These are phyloP conservation scores for Caryopteris hybrid DNA, from an alignment of 305 asterid species.

Conservation along the genomic window DNA sequence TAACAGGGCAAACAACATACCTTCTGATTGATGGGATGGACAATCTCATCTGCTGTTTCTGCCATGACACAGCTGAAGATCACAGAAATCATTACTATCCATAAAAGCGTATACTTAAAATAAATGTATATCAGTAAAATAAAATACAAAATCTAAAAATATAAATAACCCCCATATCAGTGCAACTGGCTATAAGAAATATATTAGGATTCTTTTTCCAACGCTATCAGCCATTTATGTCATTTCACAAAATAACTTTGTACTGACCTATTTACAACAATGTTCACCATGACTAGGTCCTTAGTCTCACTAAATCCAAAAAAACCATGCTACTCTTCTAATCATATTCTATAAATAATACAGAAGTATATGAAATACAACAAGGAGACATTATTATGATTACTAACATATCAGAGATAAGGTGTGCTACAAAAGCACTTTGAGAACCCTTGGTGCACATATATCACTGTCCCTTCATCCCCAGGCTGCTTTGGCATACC, in stretches of 20 bases:
- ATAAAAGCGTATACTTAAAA: not conserved
- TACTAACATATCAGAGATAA: not conserved
- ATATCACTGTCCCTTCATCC: no score
- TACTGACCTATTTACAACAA: no score
- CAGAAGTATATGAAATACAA: not conserved
- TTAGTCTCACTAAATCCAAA: not conserved
- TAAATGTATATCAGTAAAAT: no score
- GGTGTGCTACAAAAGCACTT: not conserved
- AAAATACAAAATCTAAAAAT: no score
- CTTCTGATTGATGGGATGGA: not conserved
- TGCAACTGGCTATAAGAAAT: not conserved
- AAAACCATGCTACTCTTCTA: not conserved
- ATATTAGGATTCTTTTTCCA: not conserved
- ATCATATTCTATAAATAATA: not conserved
- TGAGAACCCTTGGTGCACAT: not conserved
- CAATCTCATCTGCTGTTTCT: not conserved
- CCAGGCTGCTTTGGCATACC: not conserved
- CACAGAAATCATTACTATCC: not conserved
- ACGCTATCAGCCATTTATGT: not conserved
- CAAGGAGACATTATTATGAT: not conserved
- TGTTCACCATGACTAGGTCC: no score
- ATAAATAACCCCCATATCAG: not conserved
- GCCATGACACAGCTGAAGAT: not conserved
- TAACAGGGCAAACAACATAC: not conserved
- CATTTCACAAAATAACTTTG: not conserved